Base-by-base conservation (phyloP, 768 basidiomycete genomes). In the Naganishia vaughanmartiniae region DNA sequence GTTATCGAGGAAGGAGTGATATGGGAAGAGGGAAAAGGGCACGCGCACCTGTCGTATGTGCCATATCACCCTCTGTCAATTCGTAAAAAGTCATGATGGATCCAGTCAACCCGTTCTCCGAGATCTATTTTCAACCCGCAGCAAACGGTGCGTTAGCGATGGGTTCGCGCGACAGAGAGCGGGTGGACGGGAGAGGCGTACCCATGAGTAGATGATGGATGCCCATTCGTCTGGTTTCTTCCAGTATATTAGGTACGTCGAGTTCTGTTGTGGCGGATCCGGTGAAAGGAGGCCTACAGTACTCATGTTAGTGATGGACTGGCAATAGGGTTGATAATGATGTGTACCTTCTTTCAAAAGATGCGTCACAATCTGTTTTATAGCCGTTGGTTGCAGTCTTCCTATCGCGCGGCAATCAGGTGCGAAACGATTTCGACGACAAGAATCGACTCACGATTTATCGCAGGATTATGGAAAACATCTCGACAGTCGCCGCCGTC, bases 1-100 rank as follows among this genome's bases (percentile, higher is more conserved):
- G n/a, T 12, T 36, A 65, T 34, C 19, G n/a, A 48, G n/a, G 34
- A 5, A 36, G 4, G 12, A 36, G 34, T 12, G 4, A 36, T 63
- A 54, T 56, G 26, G 28, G 11, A 19, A n/a, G 65, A 55, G 28
- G 46, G 17, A 53, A 10, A 33, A 1, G 55, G 12, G 28, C 1
- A 9, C 28, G 66, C 74, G 63, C 39, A 78, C 77, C 80, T 39
- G 78, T 80, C 21, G 74, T 77, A 70, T 81, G 73, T 17, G 78
- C 76, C 56, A 81, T 63, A 67, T 82, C 81, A 21, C 81, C 81
- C 34, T 83, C 82, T 1, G 80, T 81, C 14, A 84, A 75, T 66
- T 84, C 83, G 72, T 81, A 83, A 63, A 83, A 82, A 0, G 83
- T 84, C 76, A 84, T 73, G 72, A 84, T 82, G 15, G 76, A 77